These are phyloP conservation scores for Ganoderma resinaceum DNA, from an alignment of 1,284 basidiomycete species.

Conservation along the genomic window DNA sequence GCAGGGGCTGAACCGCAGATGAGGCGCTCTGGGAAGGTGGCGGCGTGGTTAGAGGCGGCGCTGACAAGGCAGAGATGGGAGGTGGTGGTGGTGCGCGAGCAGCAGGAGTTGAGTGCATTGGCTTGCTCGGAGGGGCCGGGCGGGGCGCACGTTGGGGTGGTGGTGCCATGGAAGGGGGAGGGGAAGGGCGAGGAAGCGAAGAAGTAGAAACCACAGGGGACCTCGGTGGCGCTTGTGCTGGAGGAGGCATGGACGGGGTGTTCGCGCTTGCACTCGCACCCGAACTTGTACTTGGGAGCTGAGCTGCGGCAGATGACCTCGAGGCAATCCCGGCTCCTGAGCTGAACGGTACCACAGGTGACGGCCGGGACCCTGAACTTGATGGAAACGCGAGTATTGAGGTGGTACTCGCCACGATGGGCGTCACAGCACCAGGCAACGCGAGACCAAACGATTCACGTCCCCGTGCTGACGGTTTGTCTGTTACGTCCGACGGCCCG, in stretches of 20 bases:
- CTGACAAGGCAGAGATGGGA: constrained; percentile 17
- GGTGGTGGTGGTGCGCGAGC: not conserved
- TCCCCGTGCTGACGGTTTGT: constrained; percentile 4
- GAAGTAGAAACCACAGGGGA: constrained; percentile 24
- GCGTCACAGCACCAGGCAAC: constrained; percentile 20
- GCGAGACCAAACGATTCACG: constrained; percentile 25
- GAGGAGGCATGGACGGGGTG: constrained; percentile 26
- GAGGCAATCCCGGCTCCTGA: constrained; percentile 22
- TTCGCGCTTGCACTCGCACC: constrained; percentile 17
- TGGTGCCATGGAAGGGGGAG: constrained; percentile 25
- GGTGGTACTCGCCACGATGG: constrained; percentile 20
- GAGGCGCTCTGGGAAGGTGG: constrained; percentile 12
- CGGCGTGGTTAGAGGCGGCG: constrained; percentile 30
- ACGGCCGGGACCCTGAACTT: constrained; percentile 27
- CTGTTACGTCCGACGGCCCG: constrained; percentile 7
- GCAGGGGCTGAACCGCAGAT: constrained; percentile 34
- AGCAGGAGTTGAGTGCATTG: constrained; percentile 5
- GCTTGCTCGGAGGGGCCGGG: constrained; percentile 20
- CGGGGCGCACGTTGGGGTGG: constrained; percentile 20
- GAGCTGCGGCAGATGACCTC: constrained; percentile 33
- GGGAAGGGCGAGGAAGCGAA: constrained; percentile 24
- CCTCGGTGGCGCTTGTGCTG: constrained; percentile 25
- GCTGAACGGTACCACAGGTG: constrained; percentile 17
- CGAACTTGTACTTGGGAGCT: constrained; percentile 17
- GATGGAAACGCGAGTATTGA: constrained; percentile 31